Percentiles rank a stretch among this genome's conserved stretches.
phyloP scores from a whole-genome alignment of 495 filamentous ascomycete species.

The Trichoderma erinaceum region DNA sequence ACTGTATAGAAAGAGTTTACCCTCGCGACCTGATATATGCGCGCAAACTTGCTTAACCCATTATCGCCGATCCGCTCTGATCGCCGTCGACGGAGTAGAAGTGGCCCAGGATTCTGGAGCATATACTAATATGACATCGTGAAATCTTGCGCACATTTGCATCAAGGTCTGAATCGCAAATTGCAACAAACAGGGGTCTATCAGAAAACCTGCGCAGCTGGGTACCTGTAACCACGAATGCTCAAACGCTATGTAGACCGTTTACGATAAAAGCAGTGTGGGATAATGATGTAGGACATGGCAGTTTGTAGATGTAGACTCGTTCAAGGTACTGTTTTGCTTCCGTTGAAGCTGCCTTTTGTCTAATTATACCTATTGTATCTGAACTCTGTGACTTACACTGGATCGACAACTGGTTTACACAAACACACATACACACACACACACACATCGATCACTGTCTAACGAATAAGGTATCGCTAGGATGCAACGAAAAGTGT shows the following conservation, averaged over 20 bases:
- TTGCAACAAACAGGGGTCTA: not conserved
- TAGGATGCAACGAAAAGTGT: not conserved
- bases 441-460: not conserved
- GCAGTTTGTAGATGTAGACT: not conserved
- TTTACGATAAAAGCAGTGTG: not conserved
- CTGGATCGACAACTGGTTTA: not conserved
- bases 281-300: not conserved
- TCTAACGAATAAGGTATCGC: not conserved
- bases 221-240: not conserved
- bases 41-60: not conserved
- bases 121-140: not conserved
- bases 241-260: not conserved
- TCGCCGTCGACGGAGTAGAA: not conserved
- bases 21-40: not conserved
- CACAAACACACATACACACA: not conserved
- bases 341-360: not conserved
- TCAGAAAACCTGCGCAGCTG: not conserved
- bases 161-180: not conserved
- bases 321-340: not conserved
- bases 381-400: too few relatives aligned
- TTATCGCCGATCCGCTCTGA: not conserved
- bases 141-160: not conserved
- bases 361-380: not conserved
- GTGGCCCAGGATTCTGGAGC: not conserved
- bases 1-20: not conserved